Evolutionary conservation across 2,329 filamentous ascomycete species (phyloP), one percentile per base, ranked within the genome.

Genomic region (Aspergillus proliferans): DNA sequence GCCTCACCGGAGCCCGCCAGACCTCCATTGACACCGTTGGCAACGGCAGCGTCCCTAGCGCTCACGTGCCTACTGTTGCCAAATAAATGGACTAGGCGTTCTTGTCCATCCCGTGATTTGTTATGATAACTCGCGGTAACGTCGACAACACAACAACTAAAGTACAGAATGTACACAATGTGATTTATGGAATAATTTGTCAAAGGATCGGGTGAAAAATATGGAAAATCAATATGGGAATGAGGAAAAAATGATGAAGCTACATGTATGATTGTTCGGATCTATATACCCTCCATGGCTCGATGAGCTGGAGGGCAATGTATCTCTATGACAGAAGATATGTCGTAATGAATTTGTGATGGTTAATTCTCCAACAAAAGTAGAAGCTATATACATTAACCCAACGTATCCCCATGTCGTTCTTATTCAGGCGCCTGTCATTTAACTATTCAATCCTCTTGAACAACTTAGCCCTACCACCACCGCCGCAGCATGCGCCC

Each of bases 1-100:
- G 79, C 43, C 79, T 95, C 40, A 69, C 73, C 39, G 87, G 82
- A 47, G 86, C 88, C 51, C 75, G 87, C 39, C 72, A 72, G 47
- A 71, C 76, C 21, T 74, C 67, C 47, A 64, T 66, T 43, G 58
- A 64, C 43, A 60, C 54, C 39, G 57, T 65, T 42, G 66, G 65
- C 47, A 54, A 64, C 42, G 70, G 69, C 36, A 52, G 56, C 47
- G 49, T 69, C 34, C 67, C 67, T 48, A 69, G 59, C 52, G 67
- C 66, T 41, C 59, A 69, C 47, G 48, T 70, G 41, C 47, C 58
- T n/a, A 43, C 46, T 33, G 44, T 60, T 24, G 22, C 42, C 51
- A 62, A 58, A 49, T 66, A 51, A 55, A 28, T n/a, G 34, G 40
- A 39, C 45, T 7, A 21, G 38, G 7, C 15, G 7, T 19, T 18